Base-by-base conservation (phyloP, 2,329 filamentous ascomycete species). In the Lachnellula suecica region DNA sequence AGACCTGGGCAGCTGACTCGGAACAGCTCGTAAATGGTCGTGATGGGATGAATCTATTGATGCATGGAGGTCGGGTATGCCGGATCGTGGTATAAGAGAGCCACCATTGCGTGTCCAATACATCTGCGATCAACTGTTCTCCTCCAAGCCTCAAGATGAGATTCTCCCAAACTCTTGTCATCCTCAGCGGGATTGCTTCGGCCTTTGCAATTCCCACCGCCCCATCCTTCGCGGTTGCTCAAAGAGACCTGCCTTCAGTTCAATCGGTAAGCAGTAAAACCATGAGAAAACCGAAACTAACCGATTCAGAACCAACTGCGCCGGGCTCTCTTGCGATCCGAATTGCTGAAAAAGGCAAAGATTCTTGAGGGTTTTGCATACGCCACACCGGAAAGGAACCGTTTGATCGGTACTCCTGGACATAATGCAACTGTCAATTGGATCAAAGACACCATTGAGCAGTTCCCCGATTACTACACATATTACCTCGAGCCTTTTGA, bases 401-500 rank as follows among this genome's bases (percentile, higher is more conserved):
- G 57, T 3, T 56, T 56, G 23, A 59, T 59, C 46, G 57, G 57
- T 20, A 49, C 51, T 17, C 49, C 37, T 11, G 57, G 55, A 15
- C 57, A 59, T 67, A 74, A 76, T 50, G 69, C 70, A 48, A 78
- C 74, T 5, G 69, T 77, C 47, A 72, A 75, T 63, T 78, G 66
- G 58, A 63, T 77, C 51, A 71, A 70, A 65, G 65, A 74, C 48
- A 69, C 70, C 20, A 67, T 77, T 24, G 37, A 44, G 9, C 46
- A 43, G 2, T 51, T 51, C 13, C 34, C 49, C 17, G 44, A 48
- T 22, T 60, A 56, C 64, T 78, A 73, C 62, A 63, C 72, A 40
- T 72, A 77, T 27, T 63, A 62, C 52, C 74, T 74, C 65, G 74
- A 77, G 67, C 69, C 72, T 34, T 75, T 77, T 52, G 69, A 66